phyloP scores from a whole-genome alignment of 2,329 filamentous ascomycete species.

The Fusarium sp. region DNA sequence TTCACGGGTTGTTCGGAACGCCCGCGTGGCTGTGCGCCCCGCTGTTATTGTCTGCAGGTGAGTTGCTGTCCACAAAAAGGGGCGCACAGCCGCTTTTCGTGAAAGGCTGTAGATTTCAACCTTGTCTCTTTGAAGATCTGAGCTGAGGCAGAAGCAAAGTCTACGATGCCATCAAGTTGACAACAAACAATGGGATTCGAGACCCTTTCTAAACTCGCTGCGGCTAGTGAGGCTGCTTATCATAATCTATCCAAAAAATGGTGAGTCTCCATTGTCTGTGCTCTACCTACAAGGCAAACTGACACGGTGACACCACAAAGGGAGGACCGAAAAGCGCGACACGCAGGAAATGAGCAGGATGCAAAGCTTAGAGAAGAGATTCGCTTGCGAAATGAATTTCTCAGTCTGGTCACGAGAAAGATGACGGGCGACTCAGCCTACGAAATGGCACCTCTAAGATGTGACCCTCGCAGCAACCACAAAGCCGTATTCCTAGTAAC shows the following conservation, averaged over 20 bases:
- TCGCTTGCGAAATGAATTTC: conserved; percentile 32
- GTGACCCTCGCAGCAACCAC: conserved; percentile 25
- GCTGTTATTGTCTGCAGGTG: not conserved
- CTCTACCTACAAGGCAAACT: not conserved
- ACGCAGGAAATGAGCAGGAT: conserved; percentile 6
- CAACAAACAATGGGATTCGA: conserved; percentile 29
- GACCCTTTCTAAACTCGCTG: conserved; percentile 27
- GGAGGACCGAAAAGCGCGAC: conserved; percentile 19
- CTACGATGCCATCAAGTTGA: conserved; percentile 10
- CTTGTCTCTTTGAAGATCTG: not conserved
- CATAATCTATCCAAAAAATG: conserved; percentile 35
- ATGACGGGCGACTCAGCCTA: conserved; percentile 31
- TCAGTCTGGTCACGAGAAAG: conserved; percentile 25
- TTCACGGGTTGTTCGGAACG: conserved; percentile 5
- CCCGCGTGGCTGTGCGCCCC: conserved; percentile 36
- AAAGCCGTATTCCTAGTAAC: conserved; percentile 40
- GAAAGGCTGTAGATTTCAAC: not conserved
- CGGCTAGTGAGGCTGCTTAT: conserved; percentile 25
- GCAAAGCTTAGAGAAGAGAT: conserved; percentile 25
- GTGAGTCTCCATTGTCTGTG: not conserved
- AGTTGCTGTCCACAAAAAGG: not conserved
- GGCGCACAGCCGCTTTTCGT: not conserved
- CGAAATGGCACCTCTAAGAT: conserved; percentile 35
- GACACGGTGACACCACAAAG: not conserved
- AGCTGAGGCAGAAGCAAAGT: not conserved